A percentile compares a stretch with the other conserved stretches of the same genome.
Conservation (phyloP, 2,329 filamentous ascomycete genomes). For the Blastomyces parvus region DNA sequence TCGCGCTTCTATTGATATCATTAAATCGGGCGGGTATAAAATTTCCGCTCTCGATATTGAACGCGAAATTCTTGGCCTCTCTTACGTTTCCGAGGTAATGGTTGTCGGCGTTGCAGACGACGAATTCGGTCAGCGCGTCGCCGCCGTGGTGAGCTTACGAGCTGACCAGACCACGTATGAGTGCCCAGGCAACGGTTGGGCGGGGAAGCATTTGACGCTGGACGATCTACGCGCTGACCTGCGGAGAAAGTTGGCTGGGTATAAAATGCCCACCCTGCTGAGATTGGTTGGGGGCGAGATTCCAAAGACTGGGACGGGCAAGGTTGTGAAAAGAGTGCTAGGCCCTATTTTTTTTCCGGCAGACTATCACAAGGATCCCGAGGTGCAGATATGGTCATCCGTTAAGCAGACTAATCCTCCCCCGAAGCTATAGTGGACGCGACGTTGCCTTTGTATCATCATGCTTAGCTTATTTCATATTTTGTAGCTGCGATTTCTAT, state of each 20-base stretch:
- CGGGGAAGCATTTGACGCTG: constrained; percentile 8
- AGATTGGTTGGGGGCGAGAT: constrained; percentile 35
- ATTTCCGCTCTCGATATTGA: constrained; percentile 18
- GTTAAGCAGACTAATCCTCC: constrained; percentile 10
- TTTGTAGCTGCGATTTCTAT: neutral
- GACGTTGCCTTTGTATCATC: neutral
- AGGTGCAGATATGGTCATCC: constrained; percentile 20
- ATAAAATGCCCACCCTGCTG: constrained; percentile 16
- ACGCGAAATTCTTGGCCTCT: constrained; percentile 15
- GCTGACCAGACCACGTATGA: constrained; percentile 13
- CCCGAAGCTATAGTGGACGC: neutral
- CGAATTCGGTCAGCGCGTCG: constrained; percentile 14
- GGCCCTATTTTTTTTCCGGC: constrained; percentile 32
- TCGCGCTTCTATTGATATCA: constrained; percentile 16
- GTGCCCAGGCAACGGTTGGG: constrained; percentile 8
- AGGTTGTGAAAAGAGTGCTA: constrained; percentile 44
- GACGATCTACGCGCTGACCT: constrained; percentile 12
- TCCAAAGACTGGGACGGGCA: constrained; percentile 42
- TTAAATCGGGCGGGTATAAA: constrained; percentile 16
- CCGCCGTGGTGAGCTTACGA: constrained; percentile 11
- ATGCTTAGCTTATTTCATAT: neutral
- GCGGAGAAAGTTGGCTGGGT: constrained; percentile 11
- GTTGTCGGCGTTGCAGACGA: constrained; percentile 15
- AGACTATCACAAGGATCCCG: constrained; percentile 18
- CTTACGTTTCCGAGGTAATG: constrained; percentile 17